Evolutionary conservation across 2,329 filamentous ascomycete genomes (phyloP).

Genomic region (Rutstroemia sp.): DNA sequence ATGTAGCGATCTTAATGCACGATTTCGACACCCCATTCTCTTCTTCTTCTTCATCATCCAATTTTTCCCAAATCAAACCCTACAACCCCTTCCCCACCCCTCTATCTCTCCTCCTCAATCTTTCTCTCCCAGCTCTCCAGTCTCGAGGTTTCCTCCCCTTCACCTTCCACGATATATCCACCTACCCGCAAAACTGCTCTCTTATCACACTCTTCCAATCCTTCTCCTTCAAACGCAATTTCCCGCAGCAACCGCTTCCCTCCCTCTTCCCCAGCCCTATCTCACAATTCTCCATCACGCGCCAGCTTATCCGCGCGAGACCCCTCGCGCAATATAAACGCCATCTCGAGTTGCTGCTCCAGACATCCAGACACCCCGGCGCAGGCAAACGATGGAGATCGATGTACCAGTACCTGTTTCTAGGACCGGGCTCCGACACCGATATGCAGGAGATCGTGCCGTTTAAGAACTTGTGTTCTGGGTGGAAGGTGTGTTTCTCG

Average conservation of each 20-base stretch:
- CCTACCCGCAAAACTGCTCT: neutral
- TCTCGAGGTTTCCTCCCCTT: neutral
- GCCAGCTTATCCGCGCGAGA: neutral
- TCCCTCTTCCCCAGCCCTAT: neutral
- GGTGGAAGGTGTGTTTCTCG: neutral
- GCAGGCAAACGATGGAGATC: neutral
- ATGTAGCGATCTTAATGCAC: neutral
- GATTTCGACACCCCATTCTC: neutral
- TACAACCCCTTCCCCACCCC: neutral
- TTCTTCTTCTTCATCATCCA: too few species aligned
- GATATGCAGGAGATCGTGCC: neutral
- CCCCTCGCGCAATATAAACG: neutral
- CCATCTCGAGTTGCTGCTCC: neutral
- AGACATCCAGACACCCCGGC: neutral
- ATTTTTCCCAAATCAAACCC: too few species aligned
- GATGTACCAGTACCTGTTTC: neutral
- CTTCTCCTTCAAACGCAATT: neutral
- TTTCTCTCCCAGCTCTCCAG: neutral
- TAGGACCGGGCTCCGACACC: neutral
- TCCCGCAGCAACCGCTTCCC: neutral
- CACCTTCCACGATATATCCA: neutral
- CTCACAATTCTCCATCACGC: neutral
- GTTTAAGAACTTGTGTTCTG: neutral
- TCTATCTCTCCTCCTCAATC: neutral
- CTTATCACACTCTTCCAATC: neutral